Conservation (phyloP, 2,329 filamentous ascomycete species). For the Anisogramma anomala region DNA sequence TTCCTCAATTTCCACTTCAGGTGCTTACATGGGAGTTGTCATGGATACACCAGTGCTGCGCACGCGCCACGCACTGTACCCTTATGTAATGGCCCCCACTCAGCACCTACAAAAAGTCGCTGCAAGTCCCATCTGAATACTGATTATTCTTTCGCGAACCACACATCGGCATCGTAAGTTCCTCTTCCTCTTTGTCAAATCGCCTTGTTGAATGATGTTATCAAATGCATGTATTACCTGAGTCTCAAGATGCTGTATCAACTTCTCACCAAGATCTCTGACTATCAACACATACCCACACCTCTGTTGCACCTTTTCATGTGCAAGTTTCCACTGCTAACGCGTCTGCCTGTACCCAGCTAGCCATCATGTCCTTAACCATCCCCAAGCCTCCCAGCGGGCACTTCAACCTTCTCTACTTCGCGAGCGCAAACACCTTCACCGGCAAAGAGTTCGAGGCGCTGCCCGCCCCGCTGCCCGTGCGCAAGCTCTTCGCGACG, state of each 20-base stretch:
- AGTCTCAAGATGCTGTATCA: slow-evolving; percentile 40
- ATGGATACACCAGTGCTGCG: too few relatives aligned
- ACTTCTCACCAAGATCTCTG: slow-evolving; percentile 64
- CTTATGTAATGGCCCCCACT: too few relatives aligned
- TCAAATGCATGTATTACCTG: slow-evolving; percentile 32
- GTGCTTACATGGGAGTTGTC: too few relatives aligned
- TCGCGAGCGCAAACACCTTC: slow-evolving; percentile 61
- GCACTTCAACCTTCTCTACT: slow-evolving; percentile 75
- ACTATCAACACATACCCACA: slow-evolving; percentile 22
- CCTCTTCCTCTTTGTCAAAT: background rate
- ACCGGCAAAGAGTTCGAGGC: slow-evolving; percentile 56
- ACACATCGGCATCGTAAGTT: too few relatives aligned
- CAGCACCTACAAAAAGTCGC: too few relatives aligned
- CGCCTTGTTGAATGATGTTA: slow-evolving; percentile 22
- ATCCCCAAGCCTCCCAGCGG: slow-evolving; percentile 40
- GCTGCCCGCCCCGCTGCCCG: slow-evolving; percentile 53
- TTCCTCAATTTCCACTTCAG: background rate
- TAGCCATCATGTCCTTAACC: slow-evolving; percentile 18
- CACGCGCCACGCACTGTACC: too few relatives aligned
- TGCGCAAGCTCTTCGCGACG: slow-evolving; percentile 50
- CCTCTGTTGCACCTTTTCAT: slow-evolving; percentile 5
- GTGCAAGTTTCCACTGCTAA: slow-evolving; percentile 17
- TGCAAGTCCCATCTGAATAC: too few relatives aligned
- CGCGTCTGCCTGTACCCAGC: slow-evolving; percentile 9
- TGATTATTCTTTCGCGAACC: too few relatives aligned